These are phyloP conservation scores for Patellaria atrata DNA, from an alignment of 495 filamentous ascomycete genomes.

Conservation along the genomic window DNA sequence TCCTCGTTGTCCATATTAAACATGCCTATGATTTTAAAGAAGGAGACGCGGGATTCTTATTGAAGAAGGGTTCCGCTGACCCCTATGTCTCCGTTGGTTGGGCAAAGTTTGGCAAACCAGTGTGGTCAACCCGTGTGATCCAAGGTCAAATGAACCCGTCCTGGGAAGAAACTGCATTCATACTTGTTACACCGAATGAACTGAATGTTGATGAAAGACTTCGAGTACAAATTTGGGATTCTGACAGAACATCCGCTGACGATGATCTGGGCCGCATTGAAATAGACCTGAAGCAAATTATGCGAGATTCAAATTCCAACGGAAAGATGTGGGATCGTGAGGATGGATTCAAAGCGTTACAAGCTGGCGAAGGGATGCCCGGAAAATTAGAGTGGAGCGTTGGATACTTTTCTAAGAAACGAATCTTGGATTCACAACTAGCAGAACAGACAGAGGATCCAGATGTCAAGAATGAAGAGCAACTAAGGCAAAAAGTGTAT, in stretches of 20 bases:
- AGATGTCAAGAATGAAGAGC: conserved; percentile 35
- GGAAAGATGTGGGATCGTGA: conserved; percentile 40
- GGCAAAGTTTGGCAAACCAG: conserved; percentile 61
- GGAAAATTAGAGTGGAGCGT: conserved; percentile 56
- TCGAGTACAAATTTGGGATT: conserved; percentile 57
- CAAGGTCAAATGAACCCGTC: conserved; percentile 45
- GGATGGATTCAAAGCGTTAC: conserved; percentile 45
- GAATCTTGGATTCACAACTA: conserved; percentile 40
- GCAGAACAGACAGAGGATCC: conserved; percentile 37
- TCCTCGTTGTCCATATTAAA: conserved; percentile 48
- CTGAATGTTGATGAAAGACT: conserved; percentile 57
- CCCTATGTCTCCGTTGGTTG: conserved; percentile 56
- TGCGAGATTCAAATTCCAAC: conserved; percentile 37
- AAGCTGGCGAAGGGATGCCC: conserved; percentile 50
- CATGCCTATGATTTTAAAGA: conserved; percentile 50
- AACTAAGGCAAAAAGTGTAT: conserved; percentile 39
- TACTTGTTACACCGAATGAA: conserved; percentile 53
- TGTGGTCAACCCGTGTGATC: conserved; percentile 48
- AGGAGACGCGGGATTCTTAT: conserved; percentile 42
- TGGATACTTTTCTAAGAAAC: conserved; percentile 52
- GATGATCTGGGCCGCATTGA: conserved; percentile 59
- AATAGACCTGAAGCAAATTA: conserved; percentile 47
- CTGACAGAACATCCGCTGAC: conserved; percentile 51
- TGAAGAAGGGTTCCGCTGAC: conserved; percentile 48
- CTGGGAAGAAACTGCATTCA: conserved; percentile 52